Evolutionary conservation across 2,329 filamentous ascomycete genomes (phyloP), one percentile per base, ranked within the genome.

Genomic region (Harringtonia lauricola): DNA sequence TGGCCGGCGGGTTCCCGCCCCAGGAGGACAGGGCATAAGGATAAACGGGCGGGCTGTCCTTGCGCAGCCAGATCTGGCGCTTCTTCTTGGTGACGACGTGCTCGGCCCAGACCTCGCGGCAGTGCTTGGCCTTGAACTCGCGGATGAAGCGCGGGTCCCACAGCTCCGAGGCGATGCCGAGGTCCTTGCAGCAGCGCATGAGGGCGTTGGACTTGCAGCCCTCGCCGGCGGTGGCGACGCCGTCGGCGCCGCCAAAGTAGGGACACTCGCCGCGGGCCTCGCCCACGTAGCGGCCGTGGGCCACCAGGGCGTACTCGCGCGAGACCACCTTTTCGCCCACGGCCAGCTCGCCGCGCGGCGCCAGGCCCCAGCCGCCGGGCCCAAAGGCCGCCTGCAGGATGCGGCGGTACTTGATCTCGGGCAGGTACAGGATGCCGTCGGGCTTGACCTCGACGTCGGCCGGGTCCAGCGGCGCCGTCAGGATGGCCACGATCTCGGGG

Each of bases 151-250:
- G 71, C 30, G 92, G 92, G 66, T 98, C 92, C 92, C 92, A 98
- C 18, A 98, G 74, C 65, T 98, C 92, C 51, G 83, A 89, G 2
- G 87, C 92, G 51, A 98, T 84, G 30, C 92, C 92, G 28, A 98
- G 68, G 62, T 98, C 92, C 68, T 98, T 98, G 71, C 92, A 96
- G 74, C 90, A 96, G 46, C 92, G 85, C 81, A 96, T 94, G 52
- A 98, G 72, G 13, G 92, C 92, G 60, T 98, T 98, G 50, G 88
- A 95, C 66, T 95, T 95, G 73, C 88, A 94, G 42, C 92, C 92
- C 65, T 98, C 92, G 47, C 89, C 89, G 31, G 92, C 89, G 2
- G 89, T 95, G 22, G 92, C 88, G 50, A 98, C 88, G 44, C 84
- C 83, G 54, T 95, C 89, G 29, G 86, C 76, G 54, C 76, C 79